These are phyloP conservation scores for Phytophthora citricola DNA, from an alignment of 352 stramenopile species.

Conservation along the genomic window DNA sequence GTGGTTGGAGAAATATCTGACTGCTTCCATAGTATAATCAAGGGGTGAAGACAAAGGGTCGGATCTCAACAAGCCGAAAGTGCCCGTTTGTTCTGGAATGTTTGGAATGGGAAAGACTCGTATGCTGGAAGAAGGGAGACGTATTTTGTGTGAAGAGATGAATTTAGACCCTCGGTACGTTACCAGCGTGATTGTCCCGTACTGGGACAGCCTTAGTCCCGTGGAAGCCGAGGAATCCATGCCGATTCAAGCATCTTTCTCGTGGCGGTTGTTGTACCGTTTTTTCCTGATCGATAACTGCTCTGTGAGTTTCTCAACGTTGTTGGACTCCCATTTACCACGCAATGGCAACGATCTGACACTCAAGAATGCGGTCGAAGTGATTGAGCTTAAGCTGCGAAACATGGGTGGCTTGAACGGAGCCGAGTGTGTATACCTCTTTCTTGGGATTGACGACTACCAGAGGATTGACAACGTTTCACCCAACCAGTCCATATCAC, in stretches of 20 bases:
- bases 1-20: not conserved
- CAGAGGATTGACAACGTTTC: slow-evolving; percentile 32
- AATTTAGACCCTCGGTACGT: slow-evolving; percentile 24
- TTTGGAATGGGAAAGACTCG: slow-evolving; percentile 41
- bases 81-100: slow-evolving; percentile 30
- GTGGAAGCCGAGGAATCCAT: slow-evolving; percentile 37
- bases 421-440: slow-evolving; percentile 30
- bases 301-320: too few species aligned
- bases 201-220: not conserved
- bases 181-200: slow-evolving; percentile 35
- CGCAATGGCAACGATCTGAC: too few species aligned
- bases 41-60: not conserved
- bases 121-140: slow-evolving; percentile 41
- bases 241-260: slow-evolving; percentile 43
- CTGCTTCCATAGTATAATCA: not conserved
- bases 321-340: too few species aligned
- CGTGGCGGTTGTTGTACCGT: slow-evolving; percentile 23
- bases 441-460: slow-evolving; percentile 45
- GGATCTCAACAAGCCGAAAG: not conserved
- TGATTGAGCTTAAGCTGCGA: slow-evolving; percentile 22
- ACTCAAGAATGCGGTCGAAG: not conserved
- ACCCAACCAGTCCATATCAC: not conserved
- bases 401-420: not conserved
- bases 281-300: slow-evolving; percentile 41
- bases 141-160: slow-evolving; percentile 30